Base-by-base conservation (phyloP, 2,329 filamentous ascomycete genomes). In the Macroventuria anomochaeta region DNA sequence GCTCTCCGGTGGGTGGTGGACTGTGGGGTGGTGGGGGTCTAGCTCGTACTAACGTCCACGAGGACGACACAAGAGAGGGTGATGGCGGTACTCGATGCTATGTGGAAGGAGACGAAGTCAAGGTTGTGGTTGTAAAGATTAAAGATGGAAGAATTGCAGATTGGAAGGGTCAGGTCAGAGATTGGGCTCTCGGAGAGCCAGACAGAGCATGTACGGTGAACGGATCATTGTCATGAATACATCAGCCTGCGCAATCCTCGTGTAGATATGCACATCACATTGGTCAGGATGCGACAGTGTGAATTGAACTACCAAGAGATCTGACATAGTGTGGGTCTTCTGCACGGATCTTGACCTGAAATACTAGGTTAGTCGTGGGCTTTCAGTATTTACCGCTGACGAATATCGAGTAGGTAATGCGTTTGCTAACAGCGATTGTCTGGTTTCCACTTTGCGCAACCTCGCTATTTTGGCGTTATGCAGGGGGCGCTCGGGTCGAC, bases 101-200 rank as follows among this genome's bases (percentile, higher is more conserved):
- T 74, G 84, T 96, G 34, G 88, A 88, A 31, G 90, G 88, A 3
- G 89, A 91, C 68, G 89, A 95, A 71, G 92, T 96, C 1, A 83
- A 89, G 41, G 93, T 97, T 6, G 91, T 97, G 28, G 84, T 93
- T 5, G 95, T 97, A 7, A 85, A 83, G 65, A 91, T 97, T 64
- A 84, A 83, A 65, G 90, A 93, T 71, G 92, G 95, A 41, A 84
- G 92, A 67, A 96, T 96, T 66, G 92, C 90, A 61, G 95, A 96
- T 74, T 96, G 90, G 89, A 96, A 96, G 79, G 93, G 95, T n/a
- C 85, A 87, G 12, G 91, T 97, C 4, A 85, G 89, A 65, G 93
- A 97, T 71, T 97, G 86, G 85, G 56, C 28, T 23, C 29, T 55
- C 3, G 29, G 29, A 13, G 26, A 41, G 11, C 12, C 23, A 40